Base-by-base conservation (phyloP, 2,329 filamentous ascomycete species). In the Pyricularia pennisetigena region DNA sequence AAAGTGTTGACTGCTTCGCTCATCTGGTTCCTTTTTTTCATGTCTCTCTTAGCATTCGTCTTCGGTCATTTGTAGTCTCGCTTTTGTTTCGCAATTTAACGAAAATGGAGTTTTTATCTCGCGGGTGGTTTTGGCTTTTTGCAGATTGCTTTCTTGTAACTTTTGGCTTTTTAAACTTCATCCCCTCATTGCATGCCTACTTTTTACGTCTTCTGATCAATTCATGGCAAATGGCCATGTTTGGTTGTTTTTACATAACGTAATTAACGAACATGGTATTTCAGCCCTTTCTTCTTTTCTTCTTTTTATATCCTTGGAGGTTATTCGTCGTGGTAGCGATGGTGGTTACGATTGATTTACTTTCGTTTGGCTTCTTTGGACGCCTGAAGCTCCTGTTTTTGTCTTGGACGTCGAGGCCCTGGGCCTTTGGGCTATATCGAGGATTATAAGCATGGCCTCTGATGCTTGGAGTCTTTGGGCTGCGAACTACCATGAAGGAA, bases 181-280 rank as follows among this genome's bases (percentile, higher is more conserved):
- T 66, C 57, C 65, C 29, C 54, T 54, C 65, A 66, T 26, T 29
- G 70, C 73, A 70, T 72, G 73, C 72, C 74, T 71, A 75, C 73
- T 54, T n/a, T 54, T 54, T 54, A 54, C 20, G 41, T 54, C 41
- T 54, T 54, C 4, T 54, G 16, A 54, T 20, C 41, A 54, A n/a
- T 2, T 3, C 41, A 54, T 54, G 41, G 41, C n/a, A 54, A 54
- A 20, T 54, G 1, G n/a, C 41, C 61, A 9, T 63, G 24, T 28
- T 63, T 63, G 14, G 12, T 28, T 2, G 12, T 63, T 63, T 63
- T 20, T 28, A 63, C 14, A 63, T 63, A 63, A 63, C 61, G 61
- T 63, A 63, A 63, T 63, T 28, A 26, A 63, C 23, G 23, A 63
- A 28, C 61, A 63, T 30, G 61, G 61, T 9, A 24, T 20, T 28